phyloP scores from a whole-genome alignment of 257 asterid species.

The Nicotiana attenuata region DNA sequence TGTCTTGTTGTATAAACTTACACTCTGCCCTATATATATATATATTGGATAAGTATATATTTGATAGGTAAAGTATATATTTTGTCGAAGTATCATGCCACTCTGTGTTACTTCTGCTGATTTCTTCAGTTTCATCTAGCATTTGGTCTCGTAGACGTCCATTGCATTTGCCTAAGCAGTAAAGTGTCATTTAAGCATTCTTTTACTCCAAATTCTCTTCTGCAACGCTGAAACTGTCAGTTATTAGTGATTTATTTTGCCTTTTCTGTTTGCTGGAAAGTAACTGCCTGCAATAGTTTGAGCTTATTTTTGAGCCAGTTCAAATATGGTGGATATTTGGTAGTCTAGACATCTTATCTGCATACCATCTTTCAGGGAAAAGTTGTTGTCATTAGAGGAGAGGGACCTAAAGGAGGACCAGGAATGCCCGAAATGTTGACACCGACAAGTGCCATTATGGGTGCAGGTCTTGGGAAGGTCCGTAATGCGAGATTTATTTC shows the following conservation, averaged over 20 bases:
- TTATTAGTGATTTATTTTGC: not conserved
- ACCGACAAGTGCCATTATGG: slow-evolving; percentile 98
- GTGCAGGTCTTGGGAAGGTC: slow-evolving; percentile 99
- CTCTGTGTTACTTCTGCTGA: not conserved
- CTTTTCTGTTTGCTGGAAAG: not conserved
- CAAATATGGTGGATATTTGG: not conserved
- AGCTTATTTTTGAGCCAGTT: not conserved
- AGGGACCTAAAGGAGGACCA: slow-evolving; percentile 99
- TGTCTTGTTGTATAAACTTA: not conserved
- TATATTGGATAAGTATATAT: not conserved
- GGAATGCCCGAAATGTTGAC: slow-evolving; percentile 99
- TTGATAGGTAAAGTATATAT: not conserved
- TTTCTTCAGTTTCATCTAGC: not conserved
- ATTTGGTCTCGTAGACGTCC: not conserved
- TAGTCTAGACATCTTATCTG: not conserved
- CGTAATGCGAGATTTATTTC: slow-evolving; percentile 5
- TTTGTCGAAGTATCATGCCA: not conserved
- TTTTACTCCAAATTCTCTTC: not conserved
- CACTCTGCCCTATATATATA: not conserved
- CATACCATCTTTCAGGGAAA: slow-evolving; percentile 54
- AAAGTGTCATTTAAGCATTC: not conserved
- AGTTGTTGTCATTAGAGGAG: slow-evolving; percentile 94
- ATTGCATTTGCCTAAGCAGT: not conserved
- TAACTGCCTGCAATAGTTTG: not conserved
- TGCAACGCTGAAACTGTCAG: not conserved